Evolutionary conservation across 768 basidiomycete species (phyloP).

Genomic region (Psilocybe sp.): DNA sequence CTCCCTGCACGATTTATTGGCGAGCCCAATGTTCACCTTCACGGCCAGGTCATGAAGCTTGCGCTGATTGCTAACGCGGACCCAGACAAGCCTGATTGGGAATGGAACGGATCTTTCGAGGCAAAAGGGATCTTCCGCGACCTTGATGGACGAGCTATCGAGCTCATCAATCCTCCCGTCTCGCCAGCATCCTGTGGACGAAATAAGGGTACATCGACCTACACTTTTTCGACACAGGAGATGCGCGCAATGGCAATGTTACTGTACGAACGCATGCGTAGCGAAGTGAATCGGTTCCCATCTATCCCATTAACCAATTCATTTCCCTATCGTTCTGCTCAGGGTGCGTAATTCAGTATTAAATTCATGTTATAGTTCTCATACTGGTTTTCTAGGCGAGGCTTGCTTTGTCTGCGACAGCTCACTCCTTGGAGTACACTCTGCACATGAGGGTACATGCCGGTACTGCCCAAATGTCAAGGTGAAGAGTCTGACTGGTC

Average conservation of each 20-base stretch:
- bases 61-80: not conserved
- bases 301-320: not conserved
- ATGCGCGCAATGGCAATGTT: not conserved
- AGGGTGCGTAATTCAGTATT: constrained; percentile 2
- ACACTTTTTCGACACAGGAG: constrained; percentile 1
- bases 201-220: not conserved
- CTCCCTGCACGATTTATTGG: not conserved
- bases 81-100: not conserved
- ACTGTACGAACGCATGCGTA: not conserved
- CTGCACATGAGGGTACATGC: too few species aligned
- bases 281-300: constrained; percentile 1
- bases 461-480: constrained; percentile 1
- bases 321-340: constrained; percentile 7
- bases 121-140: not conserved
- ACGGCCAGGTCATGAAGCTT: constrained; percentile 11
- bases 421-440: too few species aligned
- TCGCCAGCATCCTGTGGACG: not conserved
- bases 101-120: constrained; percentile 1
- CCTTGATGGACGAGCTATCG: not conserved
- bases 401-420: constrained; percentile 7
- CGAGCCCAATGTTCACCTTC: constrained; percentile 7
- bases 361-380: not conserved
- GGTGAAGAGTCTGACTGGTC: not conserved
- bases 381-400: not conserved
- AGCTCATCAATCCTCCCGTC: not conserved